Evolutionary conservation across 345 rosid genomes (phyloP).

Genomic region (Excoecaria cochinchinensis): DNA sequence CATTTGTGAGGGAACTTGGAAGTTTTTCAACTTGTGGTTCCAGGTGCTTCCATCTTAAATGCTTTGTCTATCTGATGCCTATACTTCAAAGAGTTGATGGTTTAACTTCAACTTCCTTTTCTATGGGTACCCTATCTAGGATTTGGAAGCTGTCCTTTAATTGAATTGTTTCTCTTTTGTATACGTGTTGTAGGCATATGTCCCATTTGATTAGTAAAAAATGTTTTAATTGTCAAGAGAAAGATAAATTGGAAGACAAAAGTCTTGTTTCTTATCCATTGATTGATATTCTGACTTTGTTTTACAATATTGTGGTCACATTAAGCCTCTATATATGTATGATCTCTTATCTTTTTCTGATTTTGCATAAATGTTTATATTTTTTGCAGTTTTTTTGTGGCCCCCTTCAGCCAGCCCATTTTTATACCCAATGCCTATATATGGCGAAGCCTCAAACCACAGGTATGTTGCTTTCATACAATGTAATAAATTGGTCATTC

Average conservation of each 20-base stretch:
- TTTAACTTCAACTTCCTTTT: not conserved
- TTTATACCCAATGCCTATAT: constrained; percentile 82
- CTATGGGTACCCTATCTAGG: not conserved
- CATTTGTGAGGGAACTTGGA: not conserved
- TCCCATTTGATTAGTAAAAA: not conserved
- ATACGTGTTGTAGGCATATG: not conserved
- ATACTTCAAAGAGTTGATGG: not conserved
- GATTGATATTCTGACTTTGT: not conserved
- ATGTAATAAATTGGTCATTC: not conserved
- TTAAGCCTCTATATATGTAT: not conserved
- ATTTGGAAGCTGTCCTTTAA: not conserved
- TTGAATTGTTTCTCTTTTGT: constrained; percentile 3
- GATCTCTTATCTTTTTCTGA: not conserved
- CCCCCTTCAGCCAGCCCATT: constrained; percentile 84
- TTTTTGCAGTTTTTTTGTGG: constrained; percentile 72
- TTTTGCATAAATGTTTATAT: not conserved
- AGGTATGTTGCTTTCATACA: constrained; percentile 45
- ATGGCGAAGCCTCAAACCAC: constrained; percentile 94
- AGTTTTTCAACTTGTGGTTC: not conserved
- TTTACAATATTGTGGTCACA: not conserved
- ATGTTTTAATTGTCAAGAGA: not conserved
- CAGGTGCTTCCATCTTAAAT: not conserved
- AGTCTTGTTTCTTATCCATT: not conserved
- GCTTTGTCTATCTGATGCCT: not conserved
- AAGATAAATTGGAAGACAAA: not conserved